Percentiles rank a stretch among this genome's conserved stretches.
phyloP scores from a whole-genome alignment of 2,329 filamentous ascomycete genomes.

The Thermoascus crustaceus region DNA sequence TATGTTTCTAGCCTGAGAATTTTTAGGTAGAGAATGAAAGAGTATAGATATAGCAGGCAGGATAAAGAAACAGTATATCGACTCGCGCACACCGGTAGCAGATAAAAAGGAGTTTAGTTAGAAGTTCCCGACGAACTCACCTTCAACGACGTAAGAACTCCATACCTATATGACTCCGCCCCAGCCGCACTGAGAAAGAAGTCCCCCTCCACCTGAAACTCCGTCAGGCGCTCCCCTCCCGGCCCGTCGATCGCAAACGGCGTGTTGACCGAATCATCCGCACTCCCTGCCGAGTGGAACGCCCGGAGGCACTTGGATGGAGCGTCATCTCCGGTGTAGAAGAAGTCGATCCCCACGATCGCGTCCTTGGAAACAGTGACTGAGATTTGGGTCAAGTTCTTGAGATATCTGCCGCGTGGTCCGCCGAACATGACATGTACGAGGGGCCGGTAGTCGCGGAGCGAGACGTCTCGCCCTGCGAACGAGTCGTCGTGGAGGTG shows the following conservation, averaged over 20 bases:
- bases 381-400: conserved; percentile 14
- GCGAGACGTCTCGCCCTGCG: conserved; percentile 5
- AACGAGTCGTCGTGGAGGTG: conserved; percentile 9
- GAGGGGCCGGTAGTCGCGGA: conserved; percentile 11
- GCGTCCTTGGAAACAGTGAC: conserved; percentile 7
- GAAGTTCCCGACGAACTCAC: conserved; percentile 3
- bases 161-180: conserved; percentile 1
- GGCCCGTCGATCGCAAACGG: conserved; percentile 13
- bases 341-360: conserved; percentile 12
- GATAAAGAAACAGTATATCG: too few species aligned
- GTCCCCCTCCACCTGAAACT: conserved; percentile 9
- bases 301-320: conserved; percentile 6
- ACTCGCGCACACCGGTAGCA: too few species aligned
- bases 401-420: conserved; percentile 8
- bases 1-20: background rate
- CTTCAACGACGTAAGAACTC: conserved; percentile 4
- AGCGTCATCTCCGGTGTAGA: conserved; percentile 8
- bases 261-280: conserved; percentile 9
- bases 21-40: too few species aligned
- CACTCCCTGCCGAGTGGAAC: conserved; percentile 5
- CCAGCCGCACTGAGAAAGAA: conserved; percentile 2
- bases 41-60: too few species aligned
- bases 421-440: conserved; percentile 15
- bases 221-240: conserved; percentile 11
- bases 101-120: too few species aligned